phyloP scores from a whole-genome alignment of 2,329 filamentous ascomycete species.

The Pyricularia sp. region DNA sequence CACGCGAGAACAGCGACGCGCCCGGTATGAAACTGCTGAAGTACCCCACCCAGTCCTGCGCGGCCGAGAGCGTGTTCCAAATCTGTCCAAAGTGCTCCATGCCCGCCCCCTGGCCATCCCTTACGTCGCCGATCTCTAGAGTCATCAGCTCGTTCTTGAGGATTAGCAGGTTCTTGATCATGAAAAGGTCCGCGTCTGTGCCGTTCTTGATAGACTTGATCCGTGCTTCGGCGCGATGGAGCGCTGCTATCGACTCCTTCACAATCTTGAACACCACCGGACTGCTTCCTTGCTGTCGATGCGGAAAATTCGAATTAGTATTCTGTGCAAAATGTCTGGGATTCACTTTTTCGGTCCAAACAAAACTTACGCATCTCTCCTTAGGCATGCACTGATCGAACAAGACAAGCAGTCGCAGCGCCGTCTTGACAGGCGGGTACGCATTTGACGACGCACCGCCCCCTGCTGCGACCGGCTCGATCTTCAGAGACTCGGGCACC shows the following conservation, averaged over 20 bases:
- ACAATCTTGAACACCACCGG: conserved; percentile 62
- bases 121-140: conserved; percentile 75
- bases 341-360: background rate
- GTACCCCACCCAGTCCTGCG: conserved; percentile 48
- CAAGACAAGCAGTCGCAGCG: conserved; percentile 48
- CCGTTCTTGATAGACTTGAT: conserved; percentile 53
- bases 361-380: conserved; percentile 45
- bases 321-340: background rate
- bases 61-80: conserved; percentile 50
- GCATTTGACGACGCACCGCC: conserved; percentile 43
- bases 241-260: conserved; percentile 76
- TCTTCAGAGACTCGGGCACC: conserved; percentile 37
- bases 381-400: conserved; percentile 58
- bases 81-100: conserved; percentile 57
- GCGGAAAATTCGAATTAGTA: background rate
- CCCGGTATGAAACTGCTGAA: conserved; percentile 49
- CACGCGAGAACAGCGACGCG: conserved; percentile 36
- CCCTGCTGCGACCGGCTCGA: conserved; percentile 37
- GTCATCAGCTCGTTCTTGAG: conserved; percentile 94
- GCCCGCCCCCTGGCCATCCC: conserved; percentile 30
- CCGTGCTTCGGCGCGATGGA: conserved; percentile 65
- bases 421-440: conserved; percentile 47
- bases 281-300: conserved; percentile 37
- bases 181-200: conserved; percentile 77
- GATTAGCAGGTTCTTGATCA: conserved; percentile 88